Base-by-base conservation (phyloP, 352 stramenopile genomes). In the Saprolegnia parasitica region DNA sequence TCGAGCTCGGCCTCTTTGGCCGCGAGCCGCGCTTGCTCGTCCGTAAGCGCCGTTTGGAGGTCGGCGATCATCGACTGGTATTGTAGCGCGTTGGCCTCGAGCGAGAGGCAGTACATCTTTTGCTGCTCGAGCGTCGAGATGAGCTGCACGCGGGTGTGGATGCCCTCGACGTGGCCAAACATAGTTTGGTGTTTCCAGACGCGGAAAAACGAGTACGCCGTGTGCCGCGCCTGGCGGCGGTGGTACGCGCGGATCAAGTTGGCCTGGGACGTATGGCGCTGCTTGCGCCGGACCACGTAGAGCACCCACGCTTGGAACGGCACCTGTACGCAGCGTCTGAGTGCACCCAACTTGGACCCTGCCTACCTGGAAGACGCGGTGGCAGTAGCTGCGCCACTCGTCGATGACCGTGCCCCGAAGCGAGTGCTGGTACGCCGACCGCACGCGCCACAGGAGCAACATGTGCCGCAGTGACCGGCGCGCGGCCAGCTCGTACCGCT, bases 121-220 rank as follows among this genome's bases (percentile, higher is more conserved):
- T 93, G 83, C 62, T 93, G 79, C 52, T 93, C 85, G 0, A 93
- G 73, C 54, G 75, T 86, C 3, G 72, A 81, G 26, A 91, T 66
- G 42, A 93, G 73, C 24, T 89, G 76, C 9, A 88, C 45, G 37
- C 87, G 81, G 9, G 81, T 89, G 66, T 90, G 85, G 24, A 89
- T 73, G 1, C 79, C 75, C 52, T 93, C 81, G 55, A 89, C 78
- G 37, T 78, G 83, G 0, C 85, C 85, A 67, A 91, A 93, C 15
- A 90, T 68, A 20, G 84, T 72, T 32, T 90, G 83, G 67, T 91
- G 85, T 61, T 91, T 89, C 85, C 85, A 93, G 13, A 93, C 65
- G 0, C 83, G 81, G 24, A 93, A 93, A 74, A 93, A 90, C 56
- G 76, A 78, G 73, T 91, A 93, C 77, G 89, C 89, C 37, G 67